phyloP scores from a whole-genome alignment of 176 grass and related monocot species.

The Cenchrus purpureus region DNA sequence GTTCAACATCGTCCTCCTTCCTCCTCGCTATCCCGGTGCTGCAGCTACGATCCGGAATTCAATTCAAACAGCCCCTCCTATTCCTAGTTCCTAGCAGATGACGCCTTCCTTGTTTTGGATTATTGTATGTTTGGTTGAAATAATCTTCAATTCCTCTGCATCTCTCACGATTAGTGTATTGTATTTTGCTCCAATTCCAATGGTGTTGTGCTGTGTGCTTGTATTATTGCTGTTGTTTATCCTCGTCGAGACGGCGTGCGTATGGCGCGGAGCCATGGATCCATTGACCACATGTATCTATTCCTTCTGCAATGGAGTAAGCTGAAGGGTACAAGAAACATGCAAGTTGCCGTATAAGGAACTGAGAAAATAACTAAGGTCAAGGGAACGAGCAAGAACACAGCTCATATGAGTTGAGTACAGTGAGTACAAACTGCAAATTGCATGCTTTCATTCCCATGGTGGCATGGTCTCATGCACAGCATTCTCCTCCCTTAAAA shows the following conservation, averaged over 20 bases:
- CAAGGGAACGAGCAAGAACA: background rate
- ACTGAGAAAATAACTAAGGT: background rate
- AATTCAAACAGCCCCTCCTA: too few species aligned
- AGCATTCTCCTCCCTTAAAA: background rate
- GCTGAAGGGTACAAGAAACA: background rate
- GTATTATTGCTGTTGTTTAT: slow-evolving; percentile 19
- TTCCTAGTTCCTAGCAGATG: background rate
- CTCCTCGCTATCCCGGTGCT: background rate
- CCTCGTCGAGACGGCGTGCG: background rate
- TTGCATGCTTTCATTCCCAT: background rate
- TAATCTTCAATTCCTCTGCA: background rate
- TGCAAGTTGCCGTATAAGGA: background rate
- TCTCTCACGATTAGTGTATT: background rate
- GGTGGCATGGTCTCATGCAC: background rate
- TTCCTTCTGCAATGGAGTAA: background rate
- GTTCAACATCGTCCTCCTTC: background rate
- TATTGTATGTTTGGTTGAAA: background rate
- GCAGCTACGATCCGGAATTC: background rate
- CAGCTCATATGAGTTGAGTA: background rate
- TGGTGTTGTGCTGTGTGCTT: background rate
- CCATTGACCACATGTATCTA: background rate
- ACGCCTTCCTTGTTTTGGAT: background rate
- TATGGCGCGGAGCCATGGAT: background rate
- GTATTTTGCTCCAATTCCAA: background rate
- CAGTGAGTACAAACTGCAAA: background rate